These are phyloP conservation scores for Erythrophleum ivorense DNA, from an alignment of 331 rosid genomes.

Conservation along the genomic window DNA sequence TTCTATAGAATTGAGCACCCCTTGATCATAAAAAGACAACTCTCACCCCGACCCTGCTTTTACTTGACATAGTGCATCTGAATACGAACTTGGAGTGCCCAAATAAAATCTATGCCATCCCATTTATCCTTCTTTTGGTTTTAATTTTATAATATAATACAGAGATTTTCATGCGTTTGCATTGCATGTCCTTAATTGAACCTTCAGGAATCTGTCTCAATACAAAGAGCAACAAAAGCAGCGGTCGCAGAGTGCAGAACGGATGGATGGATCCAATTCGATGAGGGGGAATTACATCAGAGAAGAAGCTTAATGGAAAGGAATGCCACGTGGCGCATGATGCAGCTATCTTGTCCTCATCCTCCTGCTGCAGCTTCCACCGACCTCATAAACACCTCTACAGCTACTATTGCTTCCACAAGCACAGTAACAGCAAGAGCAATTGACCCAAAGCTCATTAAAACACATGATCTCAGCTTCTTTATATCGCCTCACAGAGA, in stretches of 20 bases:
- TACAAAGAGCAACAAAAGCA: constrained; percentile 57
- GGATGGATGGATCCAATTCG: constrained; percentile 84
- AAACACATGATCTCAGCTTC: constrained; percentile 62
- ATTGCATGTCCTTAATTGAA: constrained; percentile 36
- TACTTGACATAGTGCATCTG: too few relatives aligned
- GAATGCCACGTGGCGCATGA: constrained; percentile 87
- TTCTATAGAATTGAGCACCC: constrained; percentile 53
- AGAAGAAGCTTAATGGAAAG: constrained; percentile 70
- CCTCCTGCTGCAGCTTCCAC: constrained; percentile 34
- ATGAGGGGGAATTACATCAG: constrained; percentile 67
- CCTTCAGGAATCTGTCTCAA: constrained; percentile 78
- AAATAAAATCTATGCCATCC: constrained; percentile 42
- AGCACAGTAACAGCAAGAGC: constrained; percentile 29
- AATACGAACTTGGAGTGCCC: constrained; percentile 43
- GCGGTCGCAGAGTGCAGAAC: constrained; percentile 57
- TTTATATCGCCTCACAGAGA: constrained; percentile 49
- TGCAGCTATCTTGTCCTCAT: constrained; percentile 68
- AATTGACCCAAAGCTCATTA: constrained; percentile 62
- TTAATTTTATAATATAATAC: constrained; percentile 14
- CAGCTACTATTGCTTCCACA: constrained; percentile 32
- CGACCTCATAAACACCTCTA: constrained; percentile 27
- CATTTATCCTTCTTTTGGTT: constrained; percentile 7
- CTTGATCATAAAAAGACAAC: constrained; percentile 45
- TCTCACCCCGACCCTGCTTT: constrained; percentile 39
- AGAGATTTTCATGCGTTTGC: constrained; percentile 27